phyloP scores from a whole-genome alignment of 75 land plant species.

The Pinus albicaulis region DNA sequence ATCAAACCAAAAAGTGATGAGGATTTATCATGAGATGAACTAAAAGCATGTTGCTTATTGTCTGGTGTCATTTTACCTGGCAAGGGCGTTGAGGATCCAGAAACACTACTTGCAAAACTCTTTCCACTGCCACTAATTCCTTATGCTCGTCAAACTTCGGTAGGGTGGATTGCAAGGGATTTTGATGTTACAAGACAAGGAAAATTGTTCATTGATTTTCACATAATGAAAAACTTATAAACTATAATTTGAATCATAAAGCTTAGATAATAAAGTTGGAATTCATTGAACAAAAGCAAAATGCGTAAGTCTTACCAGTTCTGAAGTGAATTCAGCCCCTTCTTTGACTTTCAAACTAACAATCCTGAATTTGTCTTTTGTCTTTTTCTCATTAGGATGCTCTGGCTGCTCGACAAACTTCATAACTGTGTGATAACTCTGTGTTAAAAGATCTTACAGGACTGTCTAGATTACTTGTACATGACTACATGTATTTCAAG shows the following conservation, averaged over 20 bases:
- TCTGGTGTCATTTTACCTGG: constrained; percentile 35
- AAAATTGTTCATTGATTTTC: background rate
- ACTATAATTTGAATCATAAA: background rate
- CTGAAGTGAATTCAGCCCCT: constrained; percentile 81
- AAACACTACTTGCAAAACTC: constrained; percentile 74
- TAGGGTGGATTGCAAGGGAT: background rate
- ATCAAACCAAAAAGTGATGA: background rate
- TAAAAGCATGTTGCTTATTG: background rate
- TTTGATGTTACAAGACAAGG: background rate
- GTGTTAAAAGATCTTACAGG: background rate
- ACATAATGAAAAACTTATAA: background rate
- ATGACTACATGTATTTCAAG: constrained; percentile 1
- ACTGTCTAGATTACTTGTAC: background rate
- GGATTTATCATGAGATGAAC: background rate
- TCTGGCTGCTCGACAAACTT: constrained; percentile 96
- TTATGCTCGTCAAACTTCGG: constrained; percentile 88
- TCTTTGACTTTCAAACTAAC: constrained; percentile 91
- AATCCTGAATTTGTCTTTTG: constrained; percentile 92
- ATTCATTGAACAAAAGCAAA: background rate
- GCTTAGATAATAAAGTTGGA: background rate
- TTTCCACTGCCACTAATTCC: constrained; percentile 79
- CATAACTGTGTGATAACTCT: constrained; percentile 54
- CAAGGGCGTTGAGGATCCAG: constrained; percentile 68
- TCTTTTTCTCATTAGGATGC: constrained; percentile 72
- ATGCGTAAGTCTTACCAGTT: constrained; percentile 52